Percentiles rank a stretch among this genome's conserved stretches.
Conservation (phyloP, 2,329 filamentous ascomycete species). For the Westerdykella sp. region DNA sequence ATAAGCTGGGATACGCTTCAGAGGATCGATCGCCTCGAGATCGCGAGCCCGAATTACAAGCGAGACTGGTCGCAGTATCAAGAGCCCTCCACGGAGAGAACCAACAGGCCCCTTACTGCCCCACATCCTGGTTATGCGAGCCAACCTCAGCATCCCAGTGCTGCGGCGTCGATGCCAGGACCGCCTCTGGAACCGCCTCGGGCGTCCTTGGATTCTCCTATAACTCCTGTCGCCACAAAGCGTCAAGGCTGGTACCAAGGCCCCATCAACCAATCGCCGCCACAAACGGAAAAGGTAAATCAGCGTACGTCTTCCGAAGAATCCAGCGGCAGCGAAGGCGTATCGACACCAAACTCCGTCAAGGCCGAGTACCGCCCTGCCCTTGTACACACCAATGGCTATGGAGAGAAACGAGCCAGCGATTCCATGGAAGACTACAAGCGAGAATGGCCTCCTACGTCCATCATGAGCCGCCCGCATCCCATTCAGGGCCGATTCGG, state of each 20-base stretch:
- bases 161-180: constrained; percentile 22
- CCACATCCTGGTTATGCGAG: constrained; percentile 32
- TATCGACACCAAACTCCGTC: constrained; percentile 48
- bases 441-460: constrained; percentile 14
- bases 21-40: constrained; percentile 60
- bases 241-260: constrained; percentile 69
- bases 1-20: constrained; percentile 61
- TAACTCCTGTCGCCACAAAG: constrained; percentile 55
- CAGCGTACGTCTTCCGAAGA: constrained; percentile 52
- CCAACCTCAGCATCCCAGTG: constrained; percentile 17
- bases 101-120: constrained; percentile 28
- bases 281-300: constrained; percentile 15
- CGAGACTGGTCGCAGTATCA: constrained; percentile 32
- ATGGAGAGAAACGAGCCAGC: constrained; percentile 40
- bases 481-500: constrained; percentile 26
- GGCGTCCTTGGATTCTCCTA: constrained; percentile 36
- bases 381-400: constrained; percentile 48
- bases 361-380: constrained; percentile 47
- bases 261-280: constrained; percentile 33
- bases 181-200: constrained; percentile 29
- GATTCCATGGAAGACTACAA: constrained; percentile 39
- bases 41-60: constrained; percentile 44
- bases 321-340: constrained; percentile 50
- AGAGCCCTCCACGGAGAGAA: constrained; percentile 8
- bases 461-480: constrained; percentile 35